Conservation (phyloP, 2,329 filamentous ascomycete species). For the Fusarium floridanum region DNA sequence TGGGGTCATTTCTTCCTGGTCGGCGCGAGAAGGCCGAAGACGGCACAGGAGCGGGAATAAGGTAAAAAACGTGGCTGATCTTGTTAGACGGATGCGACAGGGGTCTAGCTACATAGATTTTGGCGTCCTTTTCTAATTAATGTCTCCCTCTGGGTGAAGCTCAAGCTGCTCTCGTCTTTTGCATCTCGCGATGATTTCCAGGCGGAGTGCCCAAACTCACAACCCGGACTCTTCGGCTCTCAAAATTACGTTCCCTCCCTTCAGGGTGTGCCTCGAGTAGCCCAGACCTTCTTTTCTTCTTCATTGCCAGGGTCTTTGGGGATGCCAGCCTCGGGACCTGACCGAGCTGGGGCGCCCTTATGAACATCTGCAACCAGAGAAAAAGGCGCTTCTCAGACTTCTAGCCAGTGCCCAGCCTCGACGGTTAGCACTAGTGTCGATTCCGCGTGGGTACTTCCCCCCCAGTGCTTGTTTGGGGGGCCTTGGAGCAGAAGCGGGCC, state of each 20-base stretch:
- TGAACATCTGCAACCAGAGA: constrained; percentile 38
- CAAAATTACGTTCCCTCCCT: constrained; percentile 13
- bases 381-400: constrained; percentile 21
- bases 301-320: constrained; percentile 34
- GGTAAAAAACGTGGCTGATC: constrained; percentile 31
- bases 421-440: constrained; percentile 39
- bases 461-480: constrained; percentile 25
- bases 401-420: constrained; percentile 38
- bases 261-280: constrained; percentile 40
- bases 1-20: constrained; percentile 11
- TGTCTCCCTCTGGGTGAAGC: constrained; percentile 27
- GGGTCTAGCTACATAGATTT: constrained; percentile 12
- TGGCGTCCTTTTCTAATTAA: constrained; percentile 13
- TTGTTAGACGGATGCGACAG: constrained; percentile 34
- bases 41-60: constrained; percentile 31
- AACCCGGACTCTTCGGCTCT: constrained; percentile 10
- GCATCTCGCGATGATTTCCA: constrained; percentile 34
- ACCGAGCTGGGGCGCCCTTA: constrained; percentile 44
- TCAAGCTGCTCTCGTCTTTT: constrained; percentile 21
- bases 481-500: constrained; percentile 2
- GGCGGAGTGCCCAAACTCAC: constrained; percentile 23
- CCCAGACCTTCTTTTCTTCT: neutral
- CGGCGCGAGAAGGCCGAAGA: constrained; percentile 30
- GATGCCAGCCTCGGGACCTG: constrained; percentile 42
- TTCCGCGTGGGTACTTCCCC: constrained; percentile 29